phyloP scores from a whole-genome alignment of 2,329 filamentous ascomycete genomes.

The Pseudogymnoascus sp. region DNA sequence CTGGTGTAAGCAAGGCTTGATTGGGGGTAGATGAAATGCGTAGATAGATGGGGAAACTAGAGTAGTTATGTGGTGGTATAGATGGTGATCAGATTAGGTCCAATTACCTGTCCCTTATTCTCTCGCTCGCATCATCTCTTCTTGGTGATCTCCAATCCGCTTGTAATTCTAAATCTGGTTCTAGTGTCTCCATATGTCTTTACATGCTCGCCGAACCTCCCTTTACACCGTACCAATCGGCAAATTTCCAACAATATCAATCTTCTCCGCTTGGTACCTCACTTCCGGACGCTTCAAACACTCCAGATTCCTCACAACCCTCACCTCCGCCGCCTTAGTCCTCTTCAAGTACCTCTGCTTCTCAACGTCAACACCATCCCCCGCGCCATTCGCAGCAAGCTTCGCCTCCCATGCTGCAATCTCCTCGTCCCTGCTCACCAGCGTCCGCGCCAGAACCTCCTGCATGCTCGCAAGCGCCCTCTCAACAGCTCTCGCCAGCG shows the following conservation, averaged over 20 bases:
- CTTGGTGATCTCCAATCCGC: not conserved
- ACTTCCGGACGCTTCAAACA: constrained; percentile 59
- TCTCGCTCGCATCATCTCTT: not conserved
- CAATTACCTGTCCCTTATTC: not conserved
- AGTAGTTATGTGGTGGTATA: not conserved
- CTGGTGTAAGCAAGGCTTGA: constrained; percentile 40
- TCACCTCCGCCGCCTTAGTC: constrained; percentile 83
- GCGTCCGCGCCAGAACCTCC: constrained; percentile 62
- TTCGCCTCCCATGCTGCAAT: constrained; percentile 43
- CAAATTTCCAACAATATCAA: constrained; percentile 22
- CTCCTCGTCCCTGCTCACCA: constrained; percentile 55
- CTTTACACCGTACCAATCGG: not conserved
- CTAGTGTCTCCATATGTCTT: not conserved
- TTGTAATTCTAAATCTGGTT: not conserved
- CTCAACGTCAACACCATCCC: constrained; percentile 32
- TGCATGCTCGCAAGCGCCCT: constrained; percentile 93
- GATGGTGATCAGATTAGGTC: constrained; percentile 3
- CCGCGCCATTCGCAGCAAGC: constrained; percentile 32
- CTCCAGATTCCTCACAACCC: constrained; percentile 66
- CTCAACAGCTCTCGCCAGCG: constrained; percentile 73
- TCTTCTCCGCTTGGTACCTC: constrained; percentile 49
- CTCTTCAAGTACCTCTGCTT: constrained; percentile 51
- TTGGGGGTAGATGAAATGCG: not conserved
- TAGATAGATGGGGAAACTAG: not conserved
- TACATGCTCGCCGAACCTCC: no score